These are phyloP conservation scores for Ailanthus altissimus DNA, from an alignment of 345 rosid genomes.

Conservation along the genomic window DNA sequence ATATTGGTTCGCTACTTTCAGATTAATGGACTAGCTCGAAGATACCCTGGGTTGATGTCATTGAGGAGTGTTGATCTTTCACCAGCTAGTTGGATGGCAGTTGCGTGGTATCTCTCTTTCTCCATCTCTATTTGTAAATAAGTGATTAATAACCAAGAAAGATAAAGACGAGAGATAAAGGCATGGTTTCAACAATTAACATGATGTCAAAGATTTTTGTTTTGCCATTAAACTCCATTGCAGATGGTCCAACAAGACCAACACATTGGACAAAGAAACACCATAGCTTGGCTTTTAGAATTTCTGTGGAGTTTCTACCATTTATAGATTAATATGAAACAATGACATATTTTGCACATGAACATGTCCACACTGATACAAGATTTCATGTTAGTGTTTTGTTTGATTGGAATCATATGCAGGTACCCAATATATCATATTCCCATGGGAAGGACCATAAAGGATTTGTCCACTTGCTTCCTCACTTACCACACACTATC, in stretches of 20 bases:
- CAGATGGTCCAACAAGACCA: not conserved
- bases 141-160: conserved; percentile 13
- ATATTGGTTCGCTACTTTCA: conserved; percentile 34
- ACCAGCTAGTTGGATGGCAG: conserved; percentile 99
- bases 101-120: conserved; percentile 67
- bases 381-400: not conserved
- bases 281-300: not conserved
- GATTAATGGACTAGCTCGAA: conserved; percentile 75
- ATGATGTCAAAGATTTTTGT: not conserved
- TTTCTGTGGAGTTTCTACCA: not conserved
- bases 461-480: conserved; percentile 95
- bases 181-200: conserved; percentile 7
- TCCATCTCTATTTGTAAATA: conserved; percentile 1
- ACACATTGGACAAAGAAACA: not conserved
- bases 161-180: not conserved
- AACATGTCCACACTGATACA: not conserved
- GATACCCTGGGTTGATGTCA: conserved; percentile 81
- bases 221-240: conserved; percentile 1
- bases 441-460: conserved; percentile 98
- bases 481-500: conserved; percentile 97
- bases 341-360: not conserved
- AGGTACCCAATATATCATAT: conserved; percentile 99
- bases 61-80: conserved; percentile 98
- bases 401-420: conserved; percentile 13
- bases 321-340: not conserved